Conservation (phyloP, 306 rosid genomes). For the Cercis canadensis region DNA sequence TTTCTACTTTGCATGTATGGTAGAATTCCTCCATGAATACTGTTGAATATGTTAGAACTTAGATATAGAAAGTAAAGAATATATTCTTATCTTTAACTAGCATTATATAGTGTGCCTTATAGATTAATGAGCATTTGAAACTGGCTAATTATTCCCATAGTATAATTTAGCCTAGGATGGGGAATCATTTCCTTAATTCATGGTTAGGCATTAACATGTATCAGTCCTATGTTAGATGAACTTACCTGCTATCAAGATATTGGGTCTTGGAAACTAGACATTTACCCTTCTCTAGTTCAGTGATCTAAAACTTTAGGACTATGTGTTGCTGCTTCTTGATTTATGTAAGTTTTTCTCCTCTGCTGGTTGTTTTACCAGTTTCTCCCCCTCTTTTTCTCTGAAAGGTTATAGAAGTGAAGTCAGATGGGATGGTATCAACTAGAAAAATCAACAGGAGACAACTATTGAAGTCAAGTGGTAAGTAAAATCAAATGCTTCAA, state of each 20-base stretch:
- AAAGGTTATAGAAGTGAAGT: constrained; percentile 89
- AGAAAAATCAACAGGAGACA: constrained; percentile 93
- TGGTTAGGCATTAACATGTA: neutral
- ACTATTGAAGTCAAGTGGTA: constrained; percentile 88
- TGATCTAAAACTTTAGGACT: constrained; percentile 29
- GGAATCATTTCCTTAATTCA: too few relatives aligned
- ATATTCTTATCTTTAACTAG: too few relatives aligned
- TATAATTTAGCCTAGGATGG: too few relatives aligned
- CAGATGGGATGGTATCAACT: constrained; percentile 68
- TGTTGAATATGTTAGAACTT: too few relatives aligned
- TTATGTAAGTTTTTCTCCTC: neutral
- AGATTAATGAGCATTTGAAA: too few relatives aligned
- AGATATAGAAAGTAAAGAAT: too few relatives aligned
- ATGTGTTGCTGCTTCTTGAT: constrained; percentile 17
- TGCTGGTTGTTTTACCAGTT: neutral
- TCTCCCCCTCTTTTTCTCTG: neutral
- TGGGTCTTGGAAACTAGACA: neutral
- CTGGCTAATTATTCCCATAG: too few relatives aligned
- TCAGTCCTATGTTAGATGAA: too few relatives aligned
- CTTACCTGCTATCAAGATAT: too few relatives aligned
- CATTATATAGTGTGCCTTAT: too few relatives aligned
- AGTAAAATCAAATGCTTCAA: constrained; percentile 36
- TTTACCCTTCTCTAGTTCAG: neutral
- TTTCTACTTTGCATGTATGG: too few relatives aligned
- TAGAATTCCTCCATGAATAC: too few relatives aligned